phyloP scores from a whole-genome alignment of 108 stramenopile genomes.

The Poteriospumella lacustris region DNA sequence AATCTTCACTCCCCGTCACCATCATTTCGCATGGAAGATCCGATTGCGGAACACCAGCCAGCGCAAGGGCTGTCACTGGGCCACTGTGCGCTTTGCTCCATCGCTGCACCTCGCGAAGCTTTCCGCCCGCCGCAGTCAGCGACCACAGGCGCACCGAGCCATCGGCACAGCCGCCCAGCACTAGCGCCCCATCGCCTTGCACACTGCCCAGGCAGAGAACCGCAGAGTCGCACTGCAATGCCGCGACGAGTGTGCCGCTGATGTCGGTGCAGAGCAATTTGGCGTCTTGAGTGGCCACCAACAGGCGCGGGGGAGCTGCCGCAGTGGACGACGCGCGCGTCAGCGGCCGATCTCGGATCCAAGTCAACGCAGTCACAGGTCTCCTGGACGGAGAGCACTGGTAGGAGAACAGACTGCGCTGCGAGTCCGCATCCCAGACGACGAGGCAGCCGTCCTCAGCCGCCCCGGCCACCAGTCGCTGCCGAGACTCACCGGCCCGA shows the following conservation, averaged over 20 bases:
- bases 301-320: not conserved
- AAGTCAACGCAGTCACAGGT: not conserved
- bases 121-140: not conserved
- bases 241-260: not conserved
- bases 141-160: not conserved
- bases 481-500: not conserved
- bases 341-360: not conserved
- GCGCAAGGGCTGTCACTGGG: not conserved
- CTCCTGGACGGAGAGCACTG: not conserved
- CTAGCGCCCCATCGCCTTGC: not conserved
- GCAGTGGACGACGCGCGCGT: not conserved
- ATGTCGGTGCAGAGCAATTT: not conserved
- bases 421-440: not conserved
- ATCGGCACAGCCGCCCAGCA: not conserved
- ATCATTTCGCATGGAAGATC: too few species aligned
- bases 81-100: not conserved
- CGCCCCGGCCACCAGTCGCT: not conserved
- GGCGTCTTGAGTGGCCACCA: not conserved
- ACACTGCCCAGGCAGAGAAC: not conserved
- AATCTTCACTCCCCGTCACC: too few species aligned
- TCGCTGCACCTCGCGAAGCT: not conserved
- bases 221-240: not conserved
- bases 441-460: not conserved
- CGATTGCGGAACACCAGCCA: too few species aligned
- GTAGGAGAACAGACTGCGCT: not conserved